Evolutionary conservation across 305 asterid genomes (phyloP), one percentile per base, ranked within the genome.

Genomic region (Andrographis paniculata): DNA sequence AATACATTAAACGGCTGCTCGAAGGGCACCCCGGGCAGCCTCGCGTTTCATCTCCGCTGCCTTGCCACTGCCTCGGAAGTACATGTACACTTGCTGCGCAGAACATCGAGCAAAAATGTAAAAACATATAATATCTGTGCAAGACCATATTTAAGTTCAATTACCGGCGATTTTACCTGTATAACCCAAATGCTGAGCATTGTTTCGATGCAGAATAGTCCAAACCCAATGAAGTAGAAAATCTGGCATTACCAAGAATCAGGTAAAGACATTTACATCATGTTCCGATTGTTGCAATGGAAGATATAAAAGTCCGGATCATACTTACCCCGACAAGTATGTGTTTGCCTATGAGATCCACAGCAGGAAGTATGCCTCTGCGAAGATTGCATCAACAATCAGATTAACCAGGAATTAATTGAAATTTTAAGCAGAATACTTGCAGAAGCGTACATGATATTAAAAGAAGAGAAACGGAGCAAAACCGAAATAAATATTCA

Each of bases 351-450:
- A 91, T 53, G 66, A 91, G 93, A 71, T 91, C 96, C 46, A 91
- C 72, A 17, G 98, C 98, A 42, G 98, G 95, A 48, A 91, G 76
- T 71, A 86, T 86, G 65, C 98, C 96, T 64, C 96, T 91, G 94
- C 67, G 68, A n/a, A 55, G 66, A 63, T 23, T 65, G 47, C 48
- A 54, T 13, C 36, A 20, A 51, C 28, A 28, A 46, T 52, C 55
- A 55, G 58, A 50, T 64, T 31, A 44, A 42, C 45, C 16, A 52
- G 50, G 51, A 62, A 17, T 12, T 48, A 17, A 50, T 17, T n/a
- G 21, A 46, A 52, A 36, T 24, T 35, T 23, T 28, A 22, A 18
- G 14, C 46, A 55, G 15, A 27, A 42, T 21, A 14, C 38, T 33
- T 1, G 9, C 38, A 33, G n/a, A 33, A 1, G 12, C n/a, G 12